Percentiles rank a stretch among this genome's conserved stretches.
Evolutionary conservation across 257 asterid genomes (phyloP).

Genomic region (Solanum acaule): DNA sequence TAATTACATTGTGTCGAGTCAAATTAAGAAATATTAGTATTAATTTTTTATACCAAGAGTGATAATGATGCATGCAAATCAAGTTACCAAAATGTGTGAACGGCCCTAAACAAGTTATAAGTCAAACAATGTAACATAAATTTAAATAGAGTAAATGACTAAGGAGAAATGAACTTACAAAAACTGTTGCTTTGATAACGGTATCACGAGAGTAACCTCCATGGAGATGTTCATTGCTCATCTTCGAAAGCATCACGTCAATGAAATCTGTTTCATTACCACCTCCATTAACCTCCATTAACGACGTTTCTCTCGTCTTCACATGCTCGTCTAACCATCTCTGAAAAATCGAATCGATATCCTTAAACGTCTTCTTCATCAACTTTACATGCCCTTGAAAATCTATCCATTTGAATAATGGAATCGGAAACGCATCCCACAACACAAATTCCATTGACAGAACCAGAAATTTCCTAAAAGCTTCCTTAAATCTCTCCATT

Average conservation of each 20-base stretch:
- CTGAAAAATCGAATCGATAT: conserved; percentile 5
- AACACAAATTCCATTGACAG: too few species aligned
- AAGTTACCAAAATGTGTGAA: too few species aligned
- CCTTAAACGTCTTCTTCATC: background rate
- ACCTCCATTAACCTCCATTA: background rate
- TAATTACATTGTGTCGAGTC: background rate
- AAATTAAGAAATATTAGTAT: background rate
- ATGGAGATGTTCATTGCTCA: background rate
- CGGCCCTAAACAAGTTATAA: too few species aligned
- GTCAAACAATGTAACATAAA: too few species aligned
- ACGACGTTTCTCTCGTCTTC: background rate
- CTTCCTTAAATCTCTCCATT: too few species aligned
- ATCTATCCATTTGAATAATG: conserved; percentile 6
- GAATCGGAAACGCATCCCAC: too few species aligned
- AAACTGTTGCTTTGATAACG: background rate
- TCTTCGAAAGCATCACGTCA: conserved; percentile 1
- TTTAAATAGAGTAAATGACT: too few species aligned
- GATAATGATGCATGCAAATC: too few species aligned
- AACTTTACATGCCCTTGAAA: background rate
- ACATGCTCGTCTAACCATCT: conserved; percentile 9
- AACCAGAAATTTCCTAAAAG: too few species aligned
- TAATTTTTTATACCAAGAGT: background rate
- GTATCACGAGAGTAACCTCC: background rate
- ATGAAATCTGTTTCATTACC: conserved; percentile 9
- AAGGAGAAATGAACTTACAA: background rate